Evolutionary conservation across 176 grass and related monocot genomes (phyloP).

Genomic region (Phoenix roebelenii): DNA sequence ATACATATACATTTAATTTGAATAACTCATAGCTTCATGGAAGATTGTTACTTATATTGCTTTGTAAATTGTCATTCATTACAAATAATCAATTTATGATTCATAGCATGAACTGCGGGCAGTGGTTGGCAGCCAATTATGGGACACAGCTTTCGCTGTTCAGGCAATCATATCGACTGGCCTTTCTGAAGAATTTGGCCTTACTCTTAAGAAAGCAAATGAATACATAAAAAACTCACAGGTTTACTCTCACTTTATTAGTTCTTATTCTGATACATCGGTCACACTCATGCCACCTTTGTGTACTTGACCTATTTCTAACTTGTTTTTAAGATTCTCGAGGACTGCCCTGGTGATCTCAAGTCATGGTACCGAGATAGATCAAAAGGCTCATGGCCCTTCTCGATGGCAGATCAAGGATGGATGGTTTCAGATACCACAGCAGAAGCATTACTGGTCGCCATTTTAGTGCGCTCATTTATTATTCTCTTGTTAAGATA

Average conservation of each 20-base stretch:
- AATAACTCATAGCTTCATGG: too few species aligned
- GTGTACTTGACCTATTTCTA: too few species aligned
- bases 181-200: conserved; percentile 33
- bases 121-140: conserved; percentile 38
- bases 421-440: conserved; percentile 79
- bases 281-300: too few species aligned
- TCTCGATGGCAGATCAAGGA: conserved; percentile 54
- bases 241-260: conserved; percentile 25
- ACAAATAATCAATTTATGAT: too few species aligned
- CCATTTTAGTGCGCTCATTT: neutral
- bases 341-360: conserved; percentile 55
- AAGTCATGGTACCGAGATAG: conserved; percentile 40
- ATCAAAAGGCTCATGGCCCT: conserved; percentile 72
- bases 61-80: too few species aligned
- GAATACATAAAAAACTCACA: conserved; percentile 63
- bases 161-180: conserved; percentile 58
- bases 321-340: conserved; percentile 8
- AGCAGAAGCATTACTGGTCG: conserved; percentile 77
- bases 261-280: too few species aligned
- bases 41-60: too few species aligned
- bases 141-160: conserved; percentile 60
- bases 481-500: too few species aligned
- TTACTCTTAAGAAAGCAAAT: conserved; percentile 50
- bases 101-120: too few species aligned
- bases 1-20: too few species aligned